Base-by-base conservation (phyloP, 306 rosid species). In the Argentina anserina region DNA sequence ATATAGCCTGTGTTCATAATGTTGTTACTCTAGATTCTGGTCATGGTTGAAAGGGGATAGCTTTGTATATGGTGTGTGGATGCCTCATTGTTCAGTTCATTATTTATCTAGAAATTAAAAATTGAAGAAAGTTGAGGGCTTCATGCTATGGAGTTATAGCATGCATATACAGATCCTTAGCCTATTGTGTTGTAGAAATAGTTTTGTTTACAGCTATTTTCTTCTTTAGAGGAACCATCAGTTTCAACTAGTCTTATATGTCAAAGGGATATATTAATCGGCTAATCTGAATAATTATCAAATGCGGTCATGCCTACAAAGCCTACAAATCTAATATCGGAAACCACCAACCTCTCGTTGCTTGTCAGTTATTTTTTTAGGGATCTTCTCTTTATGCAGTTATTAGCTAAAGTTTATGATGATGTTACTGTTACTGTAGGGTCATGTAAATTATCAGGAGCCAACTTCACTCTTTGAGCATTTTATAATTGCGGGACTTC, bases 401-500 rank as follows among this genome's bases (percentile, higher is more conserved):
- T 71, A 71, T 71, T 53, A 81, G 70, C 76, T 31, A 8, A 79
- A 79, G 76, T 69, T 80, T 64, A 39, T 64, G 75, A 71, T 76
- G 75, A 74, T 81, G 55, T 72, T 76, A 75, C 72, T 81, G 55
- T 72, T 76, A 75, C 72, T 88, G 85, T 81, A 93, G 98, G 93
- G 82, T 74, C 77, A 58, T 80, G 74, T 73, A 59, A 81, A 78
- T 72, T 86, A 82, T 79, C 82, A 80, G 81, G 97, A 94, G 78
- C 96, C 98, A 67, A 69, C 80, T 69, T 88, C 92, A 75, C 91
- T 94, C 77, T 94, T 89, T 82, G 98, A 94, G 84, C 96, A 89
- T 84, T 88, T 94, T 72, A 84, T 94, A 82, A 85, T 94, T 75
- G 91, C 70, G 81, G 98, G 98, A 87, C 92, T 93, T 84, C 96